Conservation (phyloP, 2,329 filamentous ascomycete species). For the Pseudopyricularia javanii region DNA sequence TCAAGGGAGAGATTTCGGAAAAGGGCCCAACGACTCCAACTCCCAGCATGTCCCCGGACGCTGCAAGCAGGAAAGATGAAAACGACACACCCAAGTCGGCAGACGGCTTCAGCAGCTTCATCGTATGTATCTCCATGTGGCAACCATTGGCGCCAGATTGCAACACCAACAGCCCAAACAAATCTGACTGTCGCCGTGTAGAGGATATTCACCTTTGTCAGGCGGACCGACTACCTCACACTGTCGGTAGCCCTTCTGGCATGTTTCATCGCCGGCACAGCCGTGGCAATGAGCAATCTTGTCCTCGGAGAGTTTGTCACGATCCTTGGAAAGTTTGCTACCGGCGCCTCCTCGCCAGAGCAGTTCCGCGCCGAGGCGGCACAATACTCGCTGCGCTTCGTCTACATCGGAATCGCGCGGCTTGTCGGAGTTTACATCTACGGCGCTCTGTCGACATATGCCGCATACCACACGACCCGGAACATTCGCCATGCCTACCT, state of each 20-base stretch:
- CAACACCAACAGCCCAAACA: not conserved
- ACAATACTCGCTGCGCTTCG: constrained; percentile 30
- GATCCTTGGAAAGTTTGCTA: constrained; percentile 11
- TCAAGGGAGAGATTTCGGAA: not conserved
- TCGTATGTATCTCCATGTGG: not conserved
- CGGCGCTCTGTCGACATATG: constrained; percentile 30
- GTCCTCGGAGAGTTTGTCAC: constrained; percentile 26
- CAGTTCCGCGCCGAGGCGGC: not conserved
- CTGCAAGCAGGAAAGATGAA: not conserved
- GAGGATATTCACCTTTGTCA: constrained; percentile 16
- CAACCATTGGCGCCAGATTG: too few relatives aligned
- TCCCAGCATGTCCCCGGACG: not conserved
- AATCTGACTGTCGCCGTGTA: not conserved
- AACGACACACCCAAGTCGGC: not conserved
- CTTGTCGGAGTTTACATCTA: constrained; percentile 36
- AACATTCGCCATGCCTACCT: constrained; percentile 36
- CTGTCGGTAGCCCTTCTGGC: constrained; percentile 16
- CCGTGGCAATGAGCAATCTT: constrained; percentile 23
- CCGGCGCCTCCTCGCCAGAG: constrained; percentile 2
- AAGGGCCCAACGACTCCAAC: not conserved
- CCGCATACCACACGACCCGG: constrained; percentile 36
- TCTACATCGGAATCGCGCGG: constrained; percentile 44
- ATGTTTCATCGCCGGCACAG: constrained; percentile 22
- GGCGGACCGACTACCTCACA: constrained; percentile 14
- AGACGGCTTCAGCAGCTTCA: not conserved